Percentiles rank a stretch among this genome's conserved stretches.
These are phyloP conservation scores for Sporothrix pallida DNA, from an alignment of 2,329 filamentous ascomycete genomes.

Conservation along the genomic window DNA sequence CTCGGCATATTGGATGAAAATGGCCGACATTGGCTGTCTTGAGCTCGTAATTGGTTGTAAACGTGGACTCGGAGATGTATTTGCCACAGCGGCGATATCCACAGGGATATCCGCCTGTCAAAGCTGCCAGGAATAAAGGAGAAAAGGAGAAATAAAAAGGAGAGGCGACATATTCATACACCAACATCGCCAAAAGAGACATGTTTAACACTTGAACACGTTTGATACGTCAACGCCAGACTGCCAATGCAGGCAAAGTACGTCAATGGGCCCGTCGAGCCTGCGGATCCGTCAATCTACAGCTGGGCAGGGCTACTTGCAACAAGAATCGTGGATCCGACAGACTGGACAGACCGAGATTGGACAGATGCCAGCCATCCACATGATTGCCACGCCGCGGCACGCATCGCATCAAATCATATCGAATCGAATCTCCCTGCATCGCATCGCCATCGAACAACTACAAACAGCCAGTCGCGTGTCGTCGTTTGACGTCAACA, in stretches of 20 bases:
- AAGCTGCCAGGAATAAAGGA: neutral
- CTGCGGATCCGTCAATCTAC: neutral
- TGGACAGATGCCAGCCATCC: neutral
- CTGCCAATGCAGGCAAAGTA: too few relatives aligned
- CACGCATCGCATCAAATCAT: neutral
- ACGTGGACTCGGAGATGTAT: neutral
- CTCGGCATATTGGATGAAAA: neutral
- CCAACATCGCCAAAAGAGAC: neutral
- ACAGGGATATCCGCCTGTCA: too few relatives aligned
- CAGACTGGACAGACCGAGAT: neutral
- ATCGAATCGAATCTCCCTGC: neutral
- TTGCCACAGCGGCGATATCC: neutral
- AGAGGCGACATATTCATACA: neutral
- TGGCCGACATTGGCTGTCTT: neutral
- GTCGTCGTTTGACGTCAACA: neutral
- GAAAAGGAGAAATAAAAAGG: neutral
- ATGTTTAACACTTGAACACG: neutral
- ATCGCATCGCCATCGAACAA: constrained; percentile 3
- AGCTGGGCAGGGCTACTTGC: neutral
- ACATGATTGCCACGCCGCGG: constrained; percentile 12
- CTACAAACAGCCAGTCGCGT: neutral
- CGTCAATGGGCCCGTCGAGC: neutral
- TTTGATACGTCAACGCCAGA: neutral
- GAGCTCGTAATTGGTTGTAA: neutral
- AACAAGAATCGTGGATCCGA: neutral